Percentiles rank a stretch among this genome's conserved stretches.
phyloP scores from a whole-genome alignment of 176 grass and related monocot species.

The Poa annua region DNA sequence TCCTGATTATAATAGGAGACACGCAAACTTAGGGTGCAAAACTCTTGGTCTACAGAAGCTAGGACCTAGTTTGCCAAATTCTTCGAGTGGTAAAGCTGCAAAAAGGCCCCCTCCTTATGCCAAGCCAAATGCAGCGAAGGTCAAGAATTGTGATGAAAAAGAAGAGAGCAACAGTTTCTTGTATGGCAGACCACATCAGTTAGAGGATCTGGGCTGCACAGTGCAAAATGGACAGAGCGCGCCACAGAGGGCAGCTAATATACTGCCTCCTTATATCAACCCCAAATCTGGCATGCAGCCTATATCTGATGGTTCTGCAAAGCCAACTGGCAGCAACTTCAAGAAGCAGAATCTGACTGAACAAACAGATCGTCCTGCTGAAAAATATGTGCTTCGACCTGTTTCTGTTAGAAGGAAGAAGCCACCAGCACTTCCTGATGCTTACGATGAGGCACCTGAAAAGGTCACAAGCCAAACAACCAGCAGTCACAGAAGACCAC shows the following conservation, averaged over 20 bases:
- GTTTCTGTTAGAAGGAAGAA: constrained; percentile 75
- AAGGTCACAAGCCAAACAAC: constrained; percentile 41
- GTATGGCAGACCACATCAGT: constrained; percentile 19
- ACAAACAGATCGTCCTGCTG: constrained; percentile 28
- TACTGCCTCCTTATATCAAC: constrained; percentile 66
- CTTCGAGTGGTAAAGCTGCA: constrained; percentile 49
- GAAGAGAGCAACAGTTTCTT: constrained; percentile 37
- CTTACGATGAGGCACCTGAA: constrained; percentile 37
- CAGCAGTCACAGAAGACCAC: constrained; percentile 39
- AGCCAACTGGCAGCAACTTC: constrained; percentile 16
- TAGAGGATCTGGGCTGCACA: constrained; percentile 10
- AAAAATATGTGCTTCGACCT: constrained; percentile 49
- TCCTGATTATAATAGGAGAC: constrained; percentile 32
- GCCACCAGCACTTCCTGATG: constrained; percentile 24
- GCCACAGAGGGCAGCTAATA: constrained; percentile 31
- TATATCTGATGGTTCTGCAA: constrained; percentile 42
- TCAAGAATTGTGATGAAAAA: constrained; percentile 40
- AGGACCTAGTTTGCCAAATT: constrained; percentile 41
- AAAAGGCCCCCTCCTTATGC: constrained; percentile 56
- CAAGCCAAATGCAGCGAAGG: constrained; percentile 48
- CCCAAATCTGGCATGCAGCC: constrained; percentile 27
- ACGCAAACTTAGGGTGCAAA: constrained; percentile 41
- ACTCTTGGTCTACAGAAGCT: constrained; percentile 44
- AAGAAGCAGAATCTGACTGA: constrained; percentile 6
- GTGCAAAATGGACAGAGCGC: constrained; percentile 35